Percentiles rank a stretch among this genome's conserved stretches.
phyloP scores from a whole-genome alignment of 306 rosid genomes.

The Trichosanthes cucumerina region DNA sequence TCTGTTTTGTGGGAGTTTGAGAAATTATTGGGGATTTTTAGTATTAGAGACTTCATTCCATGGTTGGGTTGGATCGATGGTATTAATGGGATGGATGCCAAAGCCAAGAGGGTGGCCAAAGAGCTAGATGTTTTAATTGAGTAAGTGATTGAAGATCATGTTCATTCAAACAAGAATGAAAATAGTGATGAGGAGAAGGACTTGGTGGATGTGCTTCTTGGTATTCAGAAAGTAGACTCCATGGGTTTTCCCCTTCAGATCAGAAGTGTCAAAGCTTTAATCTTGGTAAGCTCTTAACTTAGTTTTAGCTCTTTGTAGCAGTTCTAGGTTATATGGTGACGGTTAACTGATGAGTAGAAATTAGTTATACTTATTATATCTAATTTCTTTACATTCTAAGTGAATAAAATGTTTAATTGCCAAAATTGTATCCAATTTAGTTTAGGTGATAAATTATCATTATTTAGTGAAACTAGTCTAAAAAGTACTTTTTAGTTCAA shows the following conservation, averaged over 20 bases:
- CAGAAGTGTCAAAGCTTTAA: not conserved
- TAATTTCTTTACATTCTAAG: too few relatives aligned
- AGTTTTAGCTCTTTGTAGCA: too few relatives aligned
- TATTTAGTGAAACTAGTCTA: too few relatives aligned
- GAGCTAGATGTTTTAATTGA: conserved; percentile 35
- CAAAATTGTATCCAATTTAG: too few relatives aligned
- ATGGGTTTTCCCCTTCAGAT: conserved; percentile 32
- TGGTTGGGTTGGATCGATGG: conserved; percentile 36
- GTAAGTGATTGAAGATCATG: conserved; percentile 36
- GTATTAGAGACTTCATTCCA: conserved; percentile 38
- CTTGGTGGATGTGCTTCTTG: conserved; percentile 44
- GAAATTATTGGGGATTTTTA: conserved; percentile 23
- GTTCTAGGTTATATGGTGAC: too few relatives aligned
- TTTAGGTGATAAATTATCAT: too few relatives aligned
- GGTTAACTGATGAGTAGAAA: too few relatives aligned
- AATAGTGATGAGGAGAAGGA: not conserved
- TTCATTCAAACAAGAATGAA: not conserved
- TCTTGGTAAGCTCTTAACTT: too few relatives aligned
- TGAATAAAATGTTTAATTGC: too few relatives aligned
- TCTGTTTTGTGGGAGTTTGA: conserved; percentile 18
- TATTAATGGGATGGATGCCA: conserved; percentile 26
- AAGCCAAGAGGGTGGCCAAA: conserved; percentile 25
- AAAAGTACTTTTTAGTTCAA: too few relatives aligned
- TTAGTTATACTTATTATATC: too few relatives aligned
- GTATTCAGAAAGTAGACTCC: conserved; percentile 17